Conservation (phyloP, 495 filamentous ascomycete genomes). For the Stereocaulon alpinum region DNA sequence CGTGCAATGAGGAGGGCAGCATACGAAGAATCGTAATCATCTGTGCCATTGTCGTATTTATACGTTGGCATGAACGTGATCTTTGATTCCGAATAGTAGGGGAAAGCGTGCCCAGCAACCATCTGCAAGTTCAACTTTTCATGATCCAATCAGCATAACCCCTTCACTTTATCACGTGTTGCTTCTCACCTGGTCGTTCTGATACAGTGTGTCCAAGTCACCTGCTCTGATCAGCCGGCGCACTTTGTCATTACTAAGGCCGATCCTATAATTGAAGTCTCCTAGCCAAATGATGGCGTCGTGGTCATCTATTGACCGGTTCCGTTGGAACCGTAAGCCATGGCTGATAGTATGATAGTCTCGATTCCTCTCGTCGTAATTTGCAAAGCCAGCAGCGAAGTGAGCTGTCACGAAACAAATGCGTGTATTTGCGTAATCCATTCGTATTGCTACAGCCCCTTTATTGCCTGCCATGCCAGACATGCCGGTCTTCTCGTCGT, state of each 20-base stretch:
- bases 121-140: constrained; percentile 91
- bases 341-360: constrained; percentile 86
- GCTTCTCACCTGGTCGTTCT: constrained; percentile 73
- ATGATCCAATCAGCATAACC: not conserved
- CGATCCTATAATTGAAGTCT: constrained; percentile 98
- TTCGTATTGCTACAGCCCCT: constrained; percentile 89
- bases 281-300: constrained; percentile 95
- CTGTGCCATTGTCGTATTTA: constrained; percentile 80
- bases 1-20: constrained; percentile 21
- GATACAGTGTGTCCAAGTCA: constrained; percentile 71
- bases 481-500: constrained; percentile 60
- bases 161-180: not conserved
- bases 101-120: constrained; percentile 82
- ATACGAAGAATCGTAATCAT: constrained; percentile 87
- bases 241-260: constrained; percentile 67
- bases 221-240: constrained; percentile 57
- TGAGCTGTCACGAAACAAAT: constrained; percentile 96
- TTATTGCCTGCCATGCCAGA: constrained; percentile 98
- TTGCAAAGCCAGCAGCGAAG: constrained; percentile 91
- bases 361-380: constrained; percentile 89
- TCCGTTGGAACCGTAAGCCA: constrained; percentile 82
- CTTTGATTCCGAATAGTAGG: constrained; percentile 75
- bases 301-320: constrained; percentile 82
- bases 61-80: constrained; percentile 89
- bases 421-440: constrained; percentile 89